Base-by-base conservation (phyloP, 768 basidiomycete genomes). In the Tulasnella sp. region DNA sequence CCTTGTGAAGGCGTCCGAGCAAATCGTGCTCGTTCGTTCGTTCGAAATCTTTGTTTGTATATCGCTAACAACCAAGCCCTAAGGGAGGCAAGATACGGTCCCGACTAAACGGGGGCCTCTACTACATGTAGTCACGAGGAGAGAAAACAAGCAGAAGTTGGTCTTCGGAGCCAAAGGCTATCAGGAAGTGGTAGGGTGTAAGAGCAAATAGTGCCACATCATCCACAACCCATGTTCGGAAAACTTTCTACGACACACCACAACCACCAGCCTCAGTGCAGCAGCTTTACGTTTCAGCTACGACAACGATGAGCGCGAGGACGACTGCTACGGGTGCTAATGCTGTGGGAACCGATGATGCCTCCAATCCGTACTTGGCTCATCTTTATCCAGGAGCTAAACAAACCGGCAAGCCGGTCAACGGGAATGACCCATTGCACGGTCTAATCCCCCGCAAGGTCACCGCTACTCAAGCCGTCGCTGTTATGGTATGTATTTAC, bases 391-490 rank as follows among this genome's bases (percentile, higher is more conserved):
- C 58, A 64, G 49, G 45, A 42, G 71, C 25, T 52, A 72, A 52
- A 36, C 40, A 52, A 45, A 3, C 40, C 31, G 34, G 40, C 22
- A 72, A 72, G 14, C 14, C 71, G 36, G 38, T 36, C 42, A 37
- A 71, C 37, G 36, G 34, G 31, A 71, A 40, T 40, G 79, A 91
- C 72, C 93, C 93, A 14, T 82, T 96, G 1, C 90, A 86, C 80
- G 93, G 93, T 11, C 89, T 93, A 80, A 81, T 93, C 67, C 89
- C 93, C 0, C 85, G 94, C 74, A 88, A 86, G 79, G 91, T 93
- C 40, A 87, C 83, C 0, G 90, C 88, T 1, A 83, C 85, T 6
- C 89, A 93, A 84, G 91, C 91, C 17, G 86, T 88, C 77, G 85
- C 84, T 71, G 91, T 90, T 31, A 85, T 96, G 88, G 93, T 94